Base-by-base conservation (phyloP, 1,284 basidiomycete species). In the Ceratobasidium sp. region DNA sequence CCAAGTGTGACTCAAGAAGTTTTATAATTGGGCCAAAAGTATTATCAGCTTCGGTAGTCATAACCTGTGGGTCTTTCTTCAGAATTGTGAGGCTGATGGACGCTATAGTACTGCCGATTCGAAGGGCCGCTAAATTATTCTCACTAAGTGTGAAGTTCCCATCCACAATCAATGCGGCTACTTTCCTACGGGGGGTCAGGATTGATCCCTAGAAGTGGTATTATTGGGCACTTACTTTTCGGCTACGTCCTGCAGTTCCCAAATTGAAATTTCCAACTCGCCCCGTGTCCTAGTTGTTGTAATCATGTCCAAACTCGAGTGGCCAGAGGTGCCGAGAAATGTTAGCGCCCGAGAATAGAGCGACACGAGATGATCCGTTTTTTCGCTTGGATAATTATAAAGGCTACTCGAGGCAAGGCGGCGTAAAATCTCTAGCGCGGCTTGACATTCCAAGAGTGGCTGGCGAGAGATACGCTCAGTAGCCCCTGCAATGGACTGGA, bases 191-290 rank as follows among this genome's bases (percentile, higher is more conserved):
- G n/a, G n/a, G n/a, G n/a, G n/a, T n/a, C n/a, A n/a, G n/a, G n/a
- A n/a, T n/a, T n/a, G n/a, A n/a, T 10, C 29, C 31, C 22, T 15
- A 45, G 13, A 22, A 22, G 15, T 17, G 3, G 35, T n/a, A 32
- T 4, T 17, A 54, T 15, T 15, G n/a, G 13, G 52, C n/a, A n/a
- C 52, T 32, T 20, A 54, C 52, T 13, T 10, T 20, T 54, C 52
- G 35, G 17, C 35, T n/a, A 17, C n/a, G n/a, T n/a, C n/a, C n/a
- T 54, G 52, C 52, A 54, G 32, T 15, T 54, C 25, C 52, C 52
- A 54, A 2, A 54, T 15, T 20, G 2, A 32, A n/a, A 54, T 32
- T 34, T 54, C 52, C 3, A 54, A n/a, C 10, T 31, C 29, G 15
- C 29, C 20, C 29, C n/a, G n/a, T n/a, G n/a, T 15, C 27, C 10